These are phyloP conservation scores for Acanthamoeba culbertsoni DNA, from an alignment of 208 protist species.

Conservation along the genomic window DNA sequence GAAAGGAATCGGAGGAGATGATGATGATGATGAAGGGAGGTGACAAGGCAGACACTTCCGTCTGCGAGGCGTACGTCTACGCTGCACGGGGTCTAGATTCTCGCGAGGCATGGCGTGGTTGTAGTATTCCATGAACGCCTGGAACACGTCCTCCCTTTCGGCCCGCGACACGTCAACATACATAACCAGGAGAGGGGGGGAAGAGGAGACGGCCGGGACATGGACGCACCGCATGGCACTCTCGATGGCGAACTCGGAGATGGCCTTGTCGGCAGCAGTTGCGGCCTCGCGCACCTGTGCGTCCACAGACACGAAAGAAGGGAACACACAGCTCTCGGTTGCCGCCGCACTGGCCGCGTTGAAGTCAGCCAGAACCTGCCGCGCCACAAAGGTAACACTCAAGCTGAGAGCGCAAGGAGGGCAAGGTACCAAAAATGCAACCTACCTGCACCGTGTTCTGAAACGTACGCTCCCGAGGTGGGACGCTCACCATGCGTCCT, in stretches of 20 bases:
- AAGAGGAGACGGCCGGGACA: background rate
- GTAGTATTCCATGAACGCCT: background rate
- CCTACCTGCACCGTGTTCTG: background rate
- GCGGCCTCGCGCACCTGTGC: background rate
- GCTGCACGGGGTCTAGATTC: background rate
- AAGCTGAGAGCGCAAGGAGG: background rate
- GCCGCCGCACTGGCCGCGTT: background rate
- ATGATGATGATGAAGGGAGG: background rate
- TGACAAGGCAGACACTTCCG: no score
- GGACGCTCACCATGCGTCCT: background rate
- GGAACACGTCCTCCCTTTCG: background rate
- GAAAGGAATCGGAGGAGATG: background rate
- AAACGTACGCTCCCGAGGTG: background rate
- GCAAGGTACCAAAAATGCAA: background rate
- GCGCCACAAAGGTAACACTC: background rate
- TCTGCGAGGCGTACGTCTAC: background rate
- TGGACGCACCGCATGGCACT: background rate
- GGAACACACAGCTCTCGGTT: background rate
- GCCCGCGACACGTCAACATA: background rate
- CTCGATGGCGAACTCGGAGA: conserved; percentile 6
- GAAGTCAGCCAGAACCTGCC: background rate
- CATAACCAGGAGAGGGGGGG: background rate
- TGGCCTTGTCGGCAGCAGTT: background rate
- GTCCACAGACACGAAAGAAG: background rate
- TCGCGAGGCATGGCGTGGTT: background rate